These are phyloP conservation scores for Auxenochlorella pyrenoidosa DNA, from an alignment of 139 green algal species.

Conservation along the genomic window DNA sequence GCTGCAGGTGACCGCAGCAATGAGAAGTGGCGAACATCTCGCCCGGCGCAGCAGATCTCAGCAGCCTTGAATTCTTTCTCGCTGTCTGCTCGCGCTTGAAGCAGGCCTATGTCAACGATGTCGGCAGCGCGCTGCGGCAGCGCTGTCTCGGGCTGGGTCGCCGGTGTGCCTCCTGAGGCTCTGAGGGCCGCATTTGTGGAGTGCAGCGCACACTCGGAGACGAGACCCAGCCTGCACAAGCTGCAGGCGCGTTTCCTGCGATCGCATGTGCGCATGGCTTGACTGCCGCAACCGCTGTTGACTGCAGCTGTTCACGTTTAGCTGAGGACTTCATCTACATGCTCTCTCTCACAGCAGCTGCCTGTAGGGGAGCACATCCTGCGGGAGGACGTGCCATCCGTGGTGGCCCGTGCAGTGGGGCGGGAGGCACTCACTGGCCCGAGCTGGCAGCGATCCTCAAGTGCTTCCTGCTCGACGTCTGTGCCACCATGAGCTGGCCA, in stretches of 20 bases:
- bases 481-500: neutral
- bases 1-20: neutral
- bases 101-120: too few relatives aligned
- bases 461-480: slow-evolving; percentile 18
- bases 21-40: neutral
- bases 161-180: neutral
- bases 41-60: too few relatives aligned
- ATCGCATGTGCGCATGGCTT: neutral
- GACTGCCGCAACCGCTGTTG: too few relatives aligned
- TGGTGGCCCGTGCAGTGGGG: neutral
- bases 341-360: neutral
- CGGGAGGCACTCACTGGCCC: neutral
- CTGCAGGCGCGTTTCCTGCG: neutral
- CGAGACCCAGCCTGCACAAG: neutral
- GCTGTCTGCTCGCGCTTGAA: neutral
- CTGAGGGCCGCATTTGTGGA: neutral
- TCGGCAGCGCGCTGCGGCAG: too few relatives aligned
- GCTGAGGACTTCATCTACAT: neutral
- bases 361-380: neutral
- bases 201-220: neutral
- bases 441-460: slow-evolving; percentile 6
- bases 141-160: too few relatives aligned
- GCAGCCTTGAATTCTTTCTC: neutral
- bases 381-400: slow-evolving; percentile 19
- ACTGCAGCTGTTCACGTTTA: too few relatives aligned